Conservation (phyloP, 192 early-diverging fungal genomes). For the Martensiomyces pterosporus region DNA sequence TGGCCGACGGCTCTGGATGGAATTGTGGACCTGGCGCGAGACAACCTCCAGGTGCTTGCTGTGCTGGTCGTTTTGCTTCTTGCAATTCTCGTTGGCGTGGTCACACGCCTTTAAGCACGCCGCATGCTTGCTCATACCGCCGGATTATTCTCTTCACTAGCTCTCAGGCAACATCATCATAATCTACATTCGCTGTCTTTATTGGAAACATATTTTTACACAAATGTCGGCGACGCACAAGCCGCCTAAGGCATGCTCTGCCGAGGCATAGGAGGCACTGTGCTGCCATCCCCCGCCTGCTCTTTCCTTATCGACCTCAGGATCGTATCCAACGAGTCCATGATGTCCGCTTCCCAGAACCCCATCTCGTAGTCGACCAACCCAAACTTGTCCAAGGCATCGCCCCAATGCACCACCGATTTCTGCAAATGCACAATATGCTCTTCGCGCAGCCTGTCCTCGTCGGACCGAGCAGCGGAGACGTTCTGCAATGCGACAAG, state of each 20-base stretch:
- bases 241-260: too few relatives aligned
- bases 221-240: too few relatives aligned
- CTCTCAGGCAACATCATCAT: too few relatives aligned
- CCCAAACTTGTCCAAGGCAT: constrained; percentile 66
- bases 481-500: constrained; percentile 62
- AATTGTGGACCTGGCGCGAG: constrained; percentile 5
- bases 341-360: constrained; percentile 72
- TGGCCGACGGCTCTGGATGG: constrained; percentile 36
- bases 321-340: constrained; percentile 59
- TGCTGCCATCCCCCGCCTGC: too few relatives aligned
- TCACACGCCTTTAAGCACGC: too few relatives aligned
- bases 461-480: constrained; percentile 45
- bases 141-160: too few relatives aligned
- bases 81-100: constrained; percentile 23
- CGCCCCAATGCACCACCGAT: constrained; percentile 63
- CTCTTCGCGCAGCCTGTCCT: constrained; percentile 54
- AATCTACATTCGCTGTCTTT: too few relatives aligned
- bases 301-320: constrained; percentile 16
- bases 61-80: constrained; percentile 26
- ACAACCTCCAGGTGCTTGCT: constrained; percentile 22
- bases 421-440: constrained; percentile 58
- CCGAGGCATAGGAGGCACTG: too few relatives aligned
- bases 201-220: too few relatives aligned
- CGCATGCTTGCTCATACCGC: too few relatives aligned
- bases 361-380: constrained; percentile 83